Base-by-base conservation (phyloP, 176 grass and related monocot species). In the Aegilops bicornis region DNA sequence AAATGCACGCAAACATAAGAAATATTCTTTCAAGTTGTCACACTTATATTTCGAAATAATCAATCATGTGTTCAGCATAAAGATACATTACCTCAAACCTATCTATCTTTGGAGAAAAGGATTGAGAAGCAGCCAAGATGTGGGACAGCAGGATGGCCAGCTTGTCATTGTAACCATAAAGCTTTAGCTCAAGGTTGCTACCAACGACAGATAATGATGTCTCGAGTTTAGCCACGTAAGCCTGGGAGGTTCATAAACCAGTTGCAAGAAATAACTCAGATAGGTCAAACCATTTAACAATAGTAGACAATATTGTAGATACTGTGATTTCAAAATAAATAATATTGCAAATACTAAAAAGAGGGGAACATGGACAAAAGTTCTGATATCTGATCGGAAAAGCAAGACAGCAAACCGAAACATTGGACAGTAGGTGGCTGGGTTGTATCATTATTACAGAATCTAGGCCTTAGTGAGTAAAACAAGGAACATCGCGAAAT, bases 91-190 rank as follows among this genome's bases (percentile, higher is more conserved):
- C 97, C 97, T 96, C 93, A 83, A 98, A 96, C 50, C 97, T 92
- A 69, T 96, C 90, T 3, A 89, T 54, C 69, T 88, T 96, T 17
- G 97, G 94, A 85, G 63, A 88, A 66, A 98, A 98, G 69, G 83
- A 89, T 77, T 86, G 90, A 50, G 83, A 84, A 78, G 93, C 50
- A 76, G 83, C 78, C 87, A 98, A 86, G 61, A 98, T 94, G 82
- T 94, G 92, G 14, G 90, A 89, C 40, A 98, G 81, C 63, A 98
- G 93, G 78, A 94, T 83, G 13, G 93, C 61, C 60, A 99, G 73
- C 86, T 96, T 99, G 78, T 99, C 94, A 87, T 92, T 96, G 89
- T 88, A 99, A 87, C 97, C 97, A 83, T 91, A 99, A 87, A 99
- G 85, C 85, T 90, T 93, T 84, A 99, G 77, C 82, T 99, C 94